Base-by-base conservation (phyloP, 441 rosid genomes). In the Manihot esculenta region DNA sequence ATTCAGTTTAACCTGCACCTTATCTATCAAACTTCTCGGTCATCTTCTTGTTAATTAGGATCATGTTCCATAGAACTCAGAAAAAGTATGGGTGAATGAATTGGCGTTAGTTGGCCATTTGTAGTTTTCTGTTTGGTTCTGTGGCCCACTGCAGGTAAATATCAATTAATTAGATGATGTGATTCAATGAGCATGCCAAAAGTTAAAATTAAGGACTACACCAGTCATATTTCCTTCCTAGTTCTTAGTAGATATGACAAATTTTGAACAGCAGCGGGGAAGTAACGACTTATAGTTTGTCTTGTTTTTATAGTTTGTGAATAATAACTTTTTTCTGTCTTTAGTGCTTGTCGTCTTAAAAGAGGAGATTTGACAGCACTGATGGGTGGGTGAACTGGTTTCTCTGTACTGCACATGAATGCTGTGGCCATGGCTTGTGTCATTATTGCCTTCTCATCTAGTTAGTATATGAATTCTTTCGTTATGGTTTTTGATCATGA, bases 161-260 rank as follows among this genome's bases (percentile, higher is more conserved):
- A 47, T 61, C 73, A 55, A n/a, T 74, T 50, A 56, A 27, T 73
- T n/a, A 51, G 45, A 51, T 51, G 41, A 51, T 59, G 62, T 73
- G 62, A 18, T 17, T 30, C 11, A 50, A 59, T 27, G 27, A 59
- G 8, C 35, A 3, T 17, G 20, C 48, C 27, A 45, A 33, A 23
- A 55, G 53, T 33, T 66, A 50, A 57, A 65, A 64, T 47, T 48
- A 58, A 72, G 58, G 44, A 21, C 20, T 45, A 18, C 35, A 66
- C 54, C 50, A 27, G 41, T 30, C 76, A 47, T 56, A 47, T 57
- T 64, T 45, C 18, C 48, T 64, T 55, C 69, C 53, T 44, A 38
- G 45, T 62, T 71, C 35, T n/a, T 17, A 20, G 30, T 62, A 30
- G 15, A 47, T 45, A 12, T 59, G 55, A 35, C 47, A 33, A 66